Base-by-base conservation (phyloP, 345 rosid genomes). In the Punica granatum region DNA sequence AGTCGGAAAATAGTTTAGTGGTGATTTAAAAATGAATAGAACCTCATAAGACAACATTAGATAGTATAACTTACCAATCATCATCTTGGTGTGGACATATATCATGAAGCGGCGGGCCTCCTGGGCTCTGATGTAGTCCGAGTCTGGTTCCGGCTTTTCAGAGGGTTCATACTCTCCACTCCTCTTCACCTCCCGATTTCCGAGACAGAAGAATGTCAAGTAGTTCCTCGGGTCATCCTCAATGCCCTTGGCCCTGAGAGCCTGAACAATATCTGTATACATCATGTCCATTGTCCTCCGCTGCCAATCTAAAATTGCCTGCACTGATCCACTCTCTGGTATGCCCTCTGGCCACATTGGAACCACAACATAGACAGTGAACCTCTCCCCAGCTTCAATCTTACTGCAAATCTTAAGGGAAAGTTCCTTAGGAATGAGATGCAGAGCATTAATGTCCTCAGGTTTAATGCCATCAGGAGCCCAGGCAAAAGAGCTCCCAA, bases 261-360 rank as follows among this genome's bases (percentile, higher is more conserved):
- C 96, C 75, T 86, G 81, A 65, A 83, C 70, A 33, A 94, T 58
- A 74, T 94, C 97, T 70, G 71, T 86, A 71, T 94, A 94, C 99
- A 94, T 94, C 96, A 91, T 88, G 69, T 89, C 98, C 99, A 94
- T 71, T 16, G 97, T 94, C 73, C 98, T 88, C 73, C 48, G 88
- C 84, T 94, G 99, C 98, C 98, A 94, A 69, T 94, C 96, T 69
- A 94, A 73, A 77, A 94, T 94, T 48, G 98, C 99, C 79, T 88
- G 99, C 26, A 91, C 99, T 5, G 96, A 85, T 66, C 80, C 96
- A 70, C 92, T 83, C 82, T 91, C 99, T 16, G 99, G 99, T 34
- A 84, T 68, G 30, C 99, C 99, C 86, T 94, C 99, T 3, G 99
- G 99, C 98, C 99, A 94, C 99, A 94, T 89, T 6, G 99, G 99